Evolutionary conservation across 176 grass and related monocot species (phyloP).

Genomic region (Oryza nivara): DNA sequence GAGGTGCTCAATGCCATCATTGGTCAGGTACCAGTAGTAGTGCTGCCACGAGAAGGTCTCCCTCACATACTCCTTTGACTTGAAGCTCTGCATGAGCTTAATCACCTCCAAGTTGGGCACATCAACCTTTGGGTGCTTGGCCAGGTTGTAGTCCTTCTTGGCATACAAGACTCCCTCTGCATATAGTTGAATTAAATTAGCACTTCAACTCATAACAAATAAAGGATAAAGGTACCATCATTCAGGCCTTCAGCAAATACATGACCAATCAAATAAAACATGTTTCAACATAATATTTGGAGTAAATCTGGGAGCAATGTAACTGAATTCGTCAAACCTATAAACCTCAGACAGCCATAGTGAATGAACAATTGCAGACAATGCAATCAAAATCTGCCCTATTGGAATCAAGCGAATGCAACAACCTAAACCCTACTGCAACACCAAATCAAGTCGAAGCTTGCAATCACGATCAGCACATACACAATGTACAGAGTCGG

Average conservation of each 20-base stretch:
- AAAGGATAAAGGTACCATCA: background rate
- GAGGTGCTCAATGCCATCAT: conserved; percentile 87
- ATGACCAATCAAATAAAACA: background rate
- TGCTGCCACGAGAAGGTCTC: conserved; percentile 92
- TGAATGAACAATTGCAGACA: background rate
- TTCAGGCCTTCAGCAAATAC: background rate
- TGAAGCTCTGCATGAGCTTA: conserved; percentile 99
- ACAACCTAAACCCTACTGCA: background rate
- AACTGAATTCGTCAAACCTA: background rate
- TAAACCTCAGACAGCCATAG: background rate
- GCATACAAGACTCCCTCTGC: conserved; percentile 90
- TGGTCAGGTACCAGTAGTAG: conserved; percentile 98
- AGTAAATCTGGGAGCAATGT: background rate
- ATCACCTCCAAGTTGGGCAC: conserved; percentile 86
- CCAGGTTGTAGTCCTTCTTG: conserved; percentile 94
- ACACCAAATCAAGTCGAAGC: background rate
- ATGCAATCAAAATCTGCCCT: too few species aligned
- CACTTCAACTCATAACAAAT: background rate
- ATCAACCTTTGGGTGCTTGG: conserved; percentile 84
- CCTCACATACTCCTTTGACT: conserved; percentile 91
- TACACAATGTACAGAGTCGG: background rate
- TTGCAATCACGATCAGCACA: too few species aligned
- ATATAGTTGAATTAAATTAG: background rate
- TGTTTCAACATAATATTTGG: background rate
- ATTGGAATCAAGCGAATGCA: background rate